Evolutionary conservation across 768 basidiomycete genomes (phyloP), one percentile per base, ranked within the genome.

Genomic region (Neoboletus magnificus): DNA sequence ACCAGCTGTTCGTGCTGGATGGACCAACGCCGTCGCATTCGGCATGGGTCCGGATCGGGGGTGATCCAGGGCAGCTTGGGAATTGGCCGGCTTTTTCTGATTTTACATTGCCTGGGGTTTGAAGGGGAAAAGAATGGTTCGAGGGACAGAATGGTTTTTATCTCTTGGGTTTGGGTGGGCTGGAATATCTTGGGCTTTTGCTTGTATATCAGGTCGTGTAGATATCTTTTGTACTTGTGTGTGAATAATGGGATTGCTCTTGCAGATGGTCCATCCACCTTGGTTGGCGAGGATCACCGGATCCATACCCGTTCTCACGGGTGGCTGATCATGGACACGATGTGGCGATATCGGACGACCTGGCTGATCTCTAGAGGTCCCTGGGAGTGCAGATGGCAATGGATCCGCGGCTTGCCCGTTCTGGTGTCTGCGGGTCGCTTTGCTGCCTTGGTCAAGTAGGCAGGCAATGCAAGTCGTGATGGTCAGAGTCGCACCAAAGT

Each of bases 1-100:
- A 85, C 52, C 85, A 87, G 66, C 64, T 92, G 11, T 92, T 86
- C 66, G 76, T 92, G 46, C 74, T 92, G 27, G 89, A 91, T 50
- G 88, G 88, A 1, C 84, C 87, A 25, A 89, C 88, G 7, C 90
- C 91, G 4, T 89, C 86, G 25, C 80, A 83, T 58, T 87, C 88
- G n/a, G 70, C 76, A 12, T 89, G 86, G 83, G 81, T 93, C 13
- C 82, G 89, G 29, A 87, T 92, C 49, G 90, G 90, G n/a, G 87
- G 87, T 1, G 90, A 92, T 64, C 89, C 89, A 0, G 79, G 76
- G 0, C 27, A 74, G 50, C 67, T 92, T 13, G 89, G 89, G 0
- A 83, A 86, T 60, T 92, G 89, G 89, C 89, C 89, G 0, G 52
- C 82, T 52, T 72, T 81, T 62, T 78, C 85, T 30, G 89, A 85